Conservation (phyloP, 495 filamentous ascomycete genomes). For the Penicillium cataractarum region DNA sequence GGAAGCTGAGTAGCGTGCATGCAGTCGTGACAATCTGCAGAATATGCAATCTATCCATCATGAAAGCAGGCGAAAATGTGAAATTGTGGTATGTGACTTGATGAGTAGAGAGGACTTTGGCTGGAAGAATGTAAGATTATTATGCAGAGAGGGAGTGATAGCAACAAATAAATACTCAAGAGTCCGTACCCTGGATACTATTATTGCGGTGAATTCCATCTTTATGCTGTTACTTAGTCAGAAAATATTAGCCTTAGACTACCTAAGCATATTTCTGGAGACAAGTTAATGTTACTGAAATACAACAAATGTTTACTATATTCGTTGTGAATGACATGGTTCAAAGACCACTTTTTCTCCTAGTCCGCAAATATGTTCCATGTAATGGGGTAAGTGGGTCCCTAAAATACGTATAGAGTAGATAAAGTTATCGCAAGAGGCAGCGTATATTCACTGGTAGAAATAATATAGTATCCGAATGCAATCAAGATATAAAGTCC, state of each 20-base stretch:
- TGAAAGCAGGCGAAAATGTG: no score
- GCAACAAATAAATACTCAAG: neutral
- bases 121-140: no score
- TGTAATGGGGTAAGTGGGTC: slow-evolving; percentile 1
- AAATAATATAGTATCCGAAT: neutral
- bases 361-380: neutral
- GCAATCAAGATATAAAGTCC: neutral
- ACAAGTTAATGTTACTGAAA: no score
- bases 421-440: neutral
- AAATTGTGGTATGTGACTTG: no score
- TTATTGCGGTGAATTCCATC: neutral
- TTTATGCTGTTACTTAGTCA: no score
- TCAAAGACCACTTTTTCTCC: no score
- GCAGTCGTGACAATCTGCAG: neutral
- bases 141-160: neutral
- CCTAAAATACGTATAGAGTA: neutral
- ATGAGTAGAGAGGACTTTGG: no score
- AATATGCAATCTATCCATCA: no score
- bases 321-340: no score
- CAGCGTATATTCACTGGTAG: neutral
- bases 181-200: neutral
- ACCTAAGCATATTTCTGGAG: no score
- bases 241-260: neutral
- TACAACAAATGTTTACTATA: neutral
- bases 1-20: neutral